These are phyloP conservation scores for Solanum ossicruentum DNA, from an alignment of 257 asterid species.

Conservation along the genomic window DNA sequence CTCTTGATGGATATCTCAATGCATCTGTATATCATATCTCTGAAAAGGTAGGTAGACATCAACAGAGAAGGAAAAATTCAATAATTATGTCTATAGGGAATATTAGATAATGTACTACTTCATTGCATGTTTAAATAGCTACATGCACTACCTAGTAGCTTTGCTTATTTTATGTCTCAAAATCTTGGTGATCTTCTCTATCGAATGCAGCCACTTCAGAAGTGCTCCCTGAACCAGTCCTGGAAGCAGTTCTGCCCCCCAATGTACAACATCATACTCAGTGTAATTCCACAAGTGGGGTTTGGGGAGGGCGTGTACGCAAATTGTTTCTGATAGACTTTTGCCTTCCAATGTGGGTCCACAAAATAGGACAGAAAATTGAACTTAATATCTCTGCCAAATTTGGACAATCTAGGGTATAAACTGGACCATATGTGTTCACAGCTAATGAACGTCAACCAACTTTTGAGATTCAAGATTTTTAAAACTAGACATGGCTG, in stretches of 20 bases:
- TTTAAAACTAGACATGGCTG: neutral
- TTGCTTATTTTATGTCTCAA: neutral
- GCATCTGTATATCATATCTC: neutral
- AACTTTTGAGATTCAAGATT: neutral
- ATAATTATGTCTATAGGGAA: neutral
- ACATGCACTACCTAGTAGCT: neutral
- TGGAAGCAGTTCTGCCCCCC: neutral
- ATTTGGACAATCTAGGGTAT: neutral
- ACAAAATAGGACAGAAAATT: neutral
- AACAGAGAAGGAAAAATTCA: neutral
- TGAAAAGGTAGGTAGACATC: neutral
- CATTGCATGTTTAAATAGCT: neutral
- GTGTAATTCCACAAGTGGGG: neutral
- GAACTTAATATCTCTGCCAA: neutral
- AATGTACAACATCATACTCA: neutral
- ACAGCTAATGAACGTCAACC: neutral
- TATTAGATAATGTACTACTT: neutral
- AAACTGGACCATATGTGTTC: neutral
- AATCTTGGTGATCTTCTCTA: neutral
- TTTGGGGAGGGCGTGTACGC: neutral
- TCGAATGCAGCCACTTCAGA: neutral
- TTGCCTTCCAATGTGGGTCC: neutral
- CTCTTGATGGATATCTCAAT: neutral
- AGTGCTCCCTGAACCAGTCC: neutral
- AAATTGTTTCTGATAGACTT: neutral